Evolutionary conservation across 768 basidiomycete species (phyloP).

Genomic region (Lenzites betulinus): DNA sequence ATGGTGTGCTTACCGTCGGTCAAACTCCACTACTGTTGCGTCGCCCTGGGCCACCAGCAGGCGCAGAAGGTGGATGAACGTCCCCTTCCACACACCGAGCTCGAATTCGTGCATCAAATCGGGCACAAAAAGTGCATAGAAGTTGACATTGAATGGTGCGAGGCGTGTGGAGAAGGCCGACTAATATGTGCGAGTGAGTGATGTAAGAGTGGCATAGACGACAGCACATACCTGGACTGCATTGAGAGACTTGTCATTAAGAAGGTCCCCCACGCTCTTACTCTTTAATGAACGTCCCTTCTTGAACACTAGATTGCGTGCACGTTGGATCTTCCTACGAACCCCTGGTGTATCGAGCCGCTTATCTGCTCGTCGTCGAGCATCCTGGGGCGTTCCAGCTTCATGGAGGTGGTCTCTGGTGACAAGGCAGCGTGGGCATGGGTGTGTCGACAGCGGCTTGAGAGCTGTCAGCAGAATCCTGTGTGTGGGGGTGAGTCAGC

Average conservation of each 20-base stretch:
- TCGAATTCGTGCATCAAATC: conserved; percentile 41
- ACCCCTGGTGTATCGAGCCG: conserved; percentile 6
- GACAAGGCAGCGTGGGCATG: conserved; percentile 43
- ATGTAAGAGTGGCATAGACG: too few species aligned
- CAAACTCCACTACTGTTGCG: conserved; percentile 5
- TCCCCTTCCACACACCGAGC: conserved; percentile 35
- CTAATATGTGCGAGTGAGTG: conserved; percentile 16
- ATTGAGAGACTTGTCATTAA: conserved; percentile 15
- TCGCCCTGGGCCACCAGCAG: conserved; percentile 15
- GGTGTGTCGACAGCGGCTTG: conserved; percentile 38
- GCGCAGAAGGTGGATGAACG: conserved; percentile 31
- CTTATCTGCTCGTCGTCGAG: background rate
- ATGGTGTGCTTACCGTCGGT: conserved; percentile 12
- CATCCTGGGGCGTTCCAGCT: conserved; percentile 27
- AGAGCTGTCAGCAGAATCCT: conserved; percentile 42
- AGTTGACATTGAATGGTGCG: conserved; percentile 24
- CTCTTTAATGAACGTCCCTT: conserved; percentile 9
- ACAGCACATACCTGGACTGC: conserved; percentile 20
- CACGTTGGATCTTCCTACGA: background rate
- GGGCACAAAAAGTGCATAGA: conserved; percentile 28
- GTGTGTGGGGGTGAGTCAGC: conserved; percentile 4
- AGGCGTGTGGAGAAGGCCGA: conserved; percentile 35
- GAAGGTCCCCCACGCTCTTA: conserved; percentile 7
- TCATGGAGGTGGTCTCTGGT: conserved; percentile 28
- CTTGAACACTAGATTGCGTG: conserved; percentile 23